A percentile compares a stretch with the other conserved stretches of the same genome.
Conservation (phyloP, 2,329 filamentous ascomycete species). For the Pseudocercospora musae region DNA sequence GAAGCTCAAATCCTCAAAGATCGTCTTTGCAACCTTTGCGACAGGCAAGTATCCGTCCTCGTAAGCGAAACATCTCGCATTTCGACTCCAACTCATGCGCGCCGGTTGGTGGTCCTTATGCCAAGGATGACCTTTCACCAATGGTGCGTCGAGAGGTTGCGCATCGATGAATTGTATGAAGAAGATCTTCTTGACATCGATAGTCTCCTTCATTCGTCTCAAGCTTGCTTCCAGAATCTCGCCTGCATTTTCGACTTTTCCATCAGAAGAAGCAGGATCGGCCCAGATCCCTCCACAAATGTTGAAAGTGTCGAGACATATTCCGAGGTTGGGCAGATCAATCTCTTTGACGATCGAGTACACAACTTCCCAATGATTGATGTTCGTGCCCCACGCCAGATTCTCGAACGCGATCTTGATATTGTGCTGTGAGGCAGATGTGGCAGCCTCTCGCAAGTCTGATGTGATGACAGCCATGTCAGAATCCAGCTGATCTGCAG, state of each 20-base stretch:
- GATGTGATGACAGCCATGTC: constrained; percentile 50
- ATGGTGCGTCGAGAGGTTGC: constrained; percentile 57
- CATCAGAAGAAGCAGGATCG: constrained; percentile 56
- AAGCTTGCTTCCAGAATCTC: constrained; percentile 54
- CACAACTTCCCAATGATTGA: constrained; percentile 67
- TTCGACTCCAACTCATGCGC: constrained; percentile 77
- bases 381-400: constrained; percentile 66
- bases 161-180: constrained; percentile 75
- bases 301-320: constrained; percentile 77
- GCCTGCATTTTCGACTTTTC: constrained; percentile 55
- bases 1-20: constrained; percentile 62
- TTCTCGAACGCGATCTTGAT: constrained; percentile 71
- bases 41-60: constrained; percentile 64
- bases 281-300: constrained; percentile 68
- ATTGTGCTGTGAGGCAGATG: constrained; percentile 57
- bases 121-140: constrained; percentile 56
- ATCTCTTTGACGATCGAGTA: constrained; percentile 66
- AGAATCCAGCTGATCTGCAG: constrained; percentile 49
- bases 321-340: constrained; percentile 66
- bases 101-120: constrained; percentile 56
- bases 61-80: constrained; percentile 68
- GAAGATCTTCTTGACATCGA: constrained; percentile 65
- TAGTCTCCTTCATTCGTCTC: constrained; percentile 48
- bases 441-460: constrained; percentile 63
- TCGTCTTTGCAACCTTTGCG: constrained; percentile 55